Base-by-base conservation (phyloP, 1,284 basidiomycete genomes). In the Rhodotorula sp. region DNA sequence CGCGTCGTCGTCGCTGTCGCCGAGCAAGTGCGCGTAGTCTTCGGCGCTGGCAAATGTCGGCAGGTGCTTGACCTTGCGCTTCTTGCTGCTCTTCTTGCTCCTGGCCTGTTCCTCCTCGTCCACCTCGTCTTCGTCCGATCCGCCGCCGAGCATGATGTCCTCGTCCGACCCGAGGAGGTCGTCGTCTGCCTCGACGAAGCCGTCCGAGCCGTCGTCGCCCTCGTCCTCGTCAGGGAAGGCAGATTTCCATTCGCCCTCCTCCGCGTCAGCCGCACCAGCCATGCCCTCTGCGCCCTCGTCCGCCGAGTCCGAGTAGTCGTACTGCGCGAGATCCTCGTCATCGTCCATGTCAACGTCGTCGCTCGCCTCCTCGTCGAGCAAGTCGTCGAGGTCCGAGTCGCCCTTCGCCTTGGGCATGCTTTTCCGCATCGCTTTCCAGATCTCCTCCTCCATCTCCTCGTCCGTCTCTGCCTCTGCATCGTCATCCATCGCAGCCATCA, bases 11-110 rank as follows among this genome's bases (percentile, higher is more conserved):
- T 77, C 89, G 22, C 79, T 82, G 68, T 89, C 89, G 78, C 95
- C 93, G 73, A 98, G 94, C 84, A 98, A 85, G 81, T 87, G 90
- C 59, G 90, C 91, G 78, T 96, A 99, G 76, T 97, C 95, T 72
- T 98, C 95, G 74, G 95, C 95, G 78, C 88, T 91, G 3, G 92
- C 95, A 78, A 99, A 97, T 39, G 89, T 90, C 2, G 94, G 93
- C 76, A 93, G 78, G 52, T 86, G 84, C 74, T 84, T 84, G 79
- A 88, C 80, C 81, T 89, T 91, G 83, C 90, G 91, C 78, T 87
- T 86, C 82, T 85, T 87, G 77, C 84, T 85, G 76, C 81, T 82
- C 74, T 84, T 83, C 62, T 83, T 81, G 66, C 83, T 80, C 79
- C 86, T 86, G 71, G 59, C 59, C 27, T 29, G 39, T 2, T 47